phyloP scores from a whole-genome alignment of 2,329 filamentous ascomycete genomes.

The Lecanicillium sp. region DNA sequence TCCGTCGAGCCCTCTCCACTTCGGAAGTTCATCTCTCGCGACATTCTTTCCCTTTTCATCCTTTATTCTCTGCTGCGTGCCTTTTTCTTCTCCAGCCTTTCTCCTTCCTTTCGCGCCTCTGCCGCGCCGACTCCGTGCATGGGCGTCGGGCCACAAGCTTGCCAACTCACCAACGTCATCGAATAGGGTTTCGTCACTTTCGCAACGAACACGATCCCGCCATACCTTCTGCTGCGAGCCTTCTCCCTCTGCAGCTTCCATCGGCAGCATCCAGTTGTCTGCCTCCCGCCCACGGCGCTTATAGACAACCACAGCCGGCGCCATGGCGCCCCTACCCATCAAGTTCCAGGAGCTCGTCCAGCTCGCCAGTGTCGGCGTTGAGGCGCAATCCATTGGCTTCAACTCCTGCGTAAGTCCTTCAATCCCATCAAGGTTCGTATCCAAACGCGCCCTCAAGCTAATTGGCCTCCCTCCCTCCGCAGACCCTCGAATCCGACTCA shows the following conservation, averaged over 20 bases:
- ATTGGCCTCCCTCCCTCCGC: conserved; percentile 16
- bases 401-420: conserved; percentile 63
- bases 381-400: conserved; percentile 60
- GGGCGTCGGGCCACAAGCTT: conserved; percentile 13
- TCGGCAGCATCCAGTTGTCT: conserved; percentile 1
- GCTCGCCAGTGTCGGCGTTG: conserved; percentile 43
- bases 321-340: conserved; percentile 72
- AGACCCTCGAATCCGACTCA: conserved; percentile 97
- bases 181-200: conserved; percentile 1
- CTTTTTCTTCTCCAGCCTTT: not conserved
- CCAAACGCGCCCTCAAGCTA: conserved; percentile 16
- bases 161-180: conserved; percentile 12
- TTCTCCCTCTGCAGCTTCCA: conserved; percentile 7
- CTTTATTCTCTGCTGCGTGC: not conserved
- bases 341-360: conserved; percentile 90
- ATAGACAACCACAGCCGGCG: conserved; percentile 21
- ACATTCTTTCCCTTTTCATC: conserved; percentile 3
- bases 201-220: not conserved
- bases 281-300: not conserved
- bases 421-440: conserved; percentile 10
- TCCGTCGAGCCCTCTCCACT: conserved; percentile 9
- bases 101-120: conserved; percentile 5
- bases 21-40: conserved; percentile 7
- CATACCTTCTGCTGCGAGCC: conserved; percentile 1
- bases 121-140: conserved; percentile 11